Conservation (phyloP, 768 basidiomycete species). For the Rhodosporidiobolus sp. region DNA sequence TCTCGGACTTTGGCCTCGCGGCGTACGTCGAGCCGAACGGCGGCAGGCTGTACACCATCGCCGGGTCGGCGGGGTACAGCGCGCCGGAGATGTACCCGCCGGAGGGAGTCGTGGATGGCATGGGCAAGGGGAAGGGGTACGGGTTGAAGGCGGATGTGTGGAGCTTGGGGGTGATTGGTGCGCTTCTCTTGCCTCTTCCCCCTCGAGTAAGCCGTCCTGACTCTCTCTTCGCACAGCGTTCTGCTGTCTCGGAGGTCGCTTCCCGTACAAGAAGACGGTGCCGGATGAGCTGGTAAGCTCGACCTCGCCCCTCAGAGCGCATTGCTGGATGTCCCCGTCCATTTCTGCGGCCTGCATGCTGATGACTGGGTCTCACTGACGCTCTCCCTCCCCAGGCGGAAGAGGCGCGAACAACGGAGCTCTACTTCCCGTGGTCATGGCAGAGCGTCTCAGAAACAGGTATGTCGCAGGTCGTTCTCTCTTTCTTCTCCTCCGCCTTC, state of each 20-base stretch:
- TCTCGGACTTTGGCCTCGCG: constrained; percentile 39
- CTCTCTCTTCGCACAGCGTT: neutral
- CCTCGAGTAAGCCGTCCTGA: neutral
- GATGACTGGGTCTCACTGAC: neutral
- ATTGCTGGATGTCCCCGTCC: no score
- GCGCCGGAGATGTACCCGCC: constrained; percentile 37
- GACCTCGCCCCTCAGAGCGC: neutral
- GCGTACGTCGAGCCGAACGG: constrained; percentile 24
- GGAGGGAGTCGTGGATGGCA: constrained; percentile 15
- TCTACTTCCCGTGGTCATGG: constrained; percentile 38
- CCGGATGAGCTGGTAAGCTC: constrained; percentile 21
- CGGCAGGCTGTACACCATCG: constrained; percentile 20
- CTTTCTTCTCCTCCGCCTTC: neutral
- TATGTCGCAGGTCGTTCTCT: neutral
- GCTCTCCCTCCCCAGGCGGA: constrained; percentile 8
- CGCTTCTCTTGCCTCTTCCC: neutral
- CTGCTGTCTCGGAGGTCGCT: constrained; percentile 11
- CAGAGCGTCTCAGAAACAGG: constrained; percentile 21
- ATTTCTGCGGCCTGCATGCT: neutral
- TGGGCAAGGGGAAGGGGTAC: constrained; percentile 17
- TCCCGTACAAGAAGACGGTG: constrained; percentile 35
- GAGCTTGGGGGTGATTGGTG: constrained; percentile 35
- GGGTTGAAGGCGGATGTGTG: constrained; percentile 34
- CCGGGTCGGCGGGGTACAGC: constrained; percentile 32
- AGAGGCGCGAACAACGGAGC: constrained; percentile 32